Evolutionary conservation across 345 rosid species (phyloP).

Genomic region (Salix koriyanagi): DNA sequence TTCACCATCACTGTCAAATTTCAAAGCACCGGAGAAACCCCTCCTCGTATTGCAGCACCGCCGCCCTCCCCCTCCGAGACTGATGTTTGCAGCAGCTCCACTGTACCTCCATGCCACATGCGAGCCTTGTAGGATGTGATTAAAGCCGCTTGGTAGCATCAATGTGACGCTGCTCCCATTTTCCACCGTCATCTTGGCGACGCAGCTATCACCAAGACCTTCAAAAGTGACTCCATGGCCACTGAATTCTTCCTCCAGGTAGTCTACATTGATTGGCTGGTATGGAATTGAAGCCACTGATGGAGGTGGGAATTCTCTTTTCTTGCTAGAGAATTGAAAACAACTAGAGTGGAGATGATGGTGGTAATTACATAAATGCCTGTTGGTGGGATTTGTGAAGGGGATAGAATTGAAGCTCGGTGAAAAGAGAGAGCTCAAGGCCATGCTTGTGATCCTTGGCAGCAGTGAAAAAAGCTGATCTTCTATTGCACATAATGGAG

Average conservation of each 20-base stretch:
- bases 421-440: constrained; percentile 34
- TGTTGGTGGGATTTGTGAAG: constrained; percentile 7
- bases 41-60: constrained; percentile 62
- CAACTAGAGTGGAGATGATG: constrained; percentile 18
- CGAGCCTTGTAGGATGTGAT: constrained; percentile 74
- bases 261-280: constrained; percentile 56
- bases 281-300: constrained; percentile 50
- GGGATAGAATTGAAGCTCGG: constrained; percentile 24
- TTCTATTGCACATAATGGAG: constrained; percentile 3
- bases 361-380: background rate
- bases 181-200: constrained; percentile 57
- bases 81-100: constrained; percentile 74
- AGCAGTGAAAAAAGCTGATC: background rate
- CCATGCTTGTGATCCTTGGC: constrained; percentile 22
- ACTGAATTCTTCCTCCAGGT: constrained; percentile 60
- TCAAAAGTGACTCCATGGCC: constrained; percentile 79
- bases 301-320: constrained; percentile 31
- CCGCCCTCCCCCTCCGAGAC: constrained; percentile 58
- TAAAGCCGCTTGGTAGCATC: constrained; percentile 64
- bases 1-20: constrained; percentile 34
- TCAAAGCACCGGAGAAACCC: constrained; percentile 50
- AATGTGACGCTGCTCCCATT: constrained; percentile 66
- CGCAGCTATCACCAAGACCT: constrained; percentile 54
- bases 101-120: constrained; percentile 70
- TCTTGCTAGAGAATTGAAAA: constrained; percentile 10